phyloP scores from a whole-genome alignment of 2,329 filamentous ascomycete species.

The Aureobasidium pullulans region DNA sequence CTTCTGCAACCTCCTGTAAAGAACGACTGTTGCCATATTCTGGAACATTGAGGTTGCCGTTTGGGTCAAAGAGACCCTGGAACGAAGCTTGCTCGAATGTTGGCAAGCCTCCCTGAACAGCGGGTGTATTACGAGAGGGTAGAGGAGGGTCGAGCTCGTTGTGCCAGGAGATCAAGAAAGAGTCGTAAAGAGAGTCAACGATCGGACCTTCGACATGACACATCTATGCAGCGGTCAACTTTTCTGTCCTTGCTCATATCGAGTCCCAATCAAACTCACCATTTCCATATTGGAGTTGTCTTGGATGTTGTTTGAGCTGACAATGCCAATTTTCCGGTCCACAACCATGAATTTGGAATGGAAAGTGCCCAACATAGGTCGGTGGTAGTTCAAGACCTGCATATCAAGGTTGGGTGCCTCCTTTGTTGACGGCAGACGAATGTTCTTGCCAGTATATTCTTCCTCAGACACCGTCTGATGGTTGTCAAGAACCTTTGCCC shows the following conservation, averaged over 20 bases:
- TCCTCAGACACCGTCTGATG: constrained; percentile 54
- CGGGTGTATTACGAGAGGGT: constrained; percentile 48
- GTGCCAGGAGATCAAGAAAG: constrained; percentile 65
- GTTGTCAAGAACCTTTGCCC: constrained; percentile 46
- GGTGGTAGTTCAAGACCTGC: constrained; percentile 66
- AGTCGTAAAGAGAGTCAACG: constrained; percentile 69
- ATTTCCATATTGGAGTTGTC: constrained; percentile 72
- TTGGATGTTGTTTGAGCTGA: constrained; percentile 73
- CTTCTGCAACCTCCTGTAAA: constrained; percentile 15
- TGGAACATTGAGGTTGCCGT: constrained; percentile 22
- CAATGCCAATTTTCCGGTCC: constrained; percentile 60
- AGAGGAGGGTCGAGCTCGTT: constrained; percentile 53
- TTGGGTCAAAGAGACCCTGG: constrained; percentile 24
- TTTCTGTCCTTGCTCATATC: neutral
- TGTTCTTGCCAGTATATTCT: constrained; percentile 47
- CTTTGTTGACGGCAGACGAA: constrained; percentile 53
- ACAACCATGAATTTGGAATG: constrained; percentile 74
- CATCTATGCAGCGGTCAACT: constrained; percentile 36
- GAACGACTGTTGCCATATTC: constrained; percentile 13
- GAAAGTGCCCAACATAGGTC: constrained; percentile 63
- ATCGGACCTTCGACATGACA: constrained; percentile 67
- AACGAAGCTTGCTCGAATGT: constrained; percentile 28
- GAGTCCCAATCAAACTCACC: constrained; percentile 24
- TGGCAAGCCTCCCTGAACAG: constrained; percentile 30
- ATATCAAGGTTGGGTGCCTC: constrained; percentile 67